Percentiles rank a stretch among this genome's conserved stretches.
These are phyloP conservation scores for Ceratobasidium sp. DNA, from an alignment of 1,284 basidiomycete species.

Conservation along the genomic window DNA sequence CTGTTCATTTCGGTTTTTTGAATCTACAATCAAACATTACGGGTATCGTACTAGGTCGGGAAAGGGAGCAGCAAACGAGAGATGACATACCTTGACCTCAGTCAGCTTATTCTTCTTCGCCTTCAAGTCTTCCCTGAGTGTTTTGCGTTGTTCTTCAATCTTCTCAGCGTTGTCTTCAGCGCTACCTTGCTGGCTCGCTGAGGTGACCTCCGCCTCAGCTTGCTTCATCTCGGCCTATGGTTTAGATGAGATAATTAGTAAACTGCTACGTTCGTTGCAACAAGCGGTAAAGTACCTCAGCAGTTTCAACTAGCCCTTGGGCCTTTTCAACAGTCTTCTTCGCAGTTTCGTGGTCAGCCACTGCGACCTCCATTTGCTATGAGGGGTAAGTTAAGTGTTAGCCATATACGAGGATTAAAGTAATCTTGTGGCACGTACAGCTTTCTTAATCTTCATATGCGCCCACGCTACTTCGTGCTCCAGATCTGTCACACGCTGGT, in stretches of 20 bases:
- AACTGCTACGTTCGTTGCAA: neutral
- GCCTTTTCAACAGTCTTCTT: constrained; percentile 52
- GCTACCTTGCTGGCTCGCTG: constrained; percentile 19
- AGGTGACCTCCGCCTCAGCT: constrained; percentile 43
- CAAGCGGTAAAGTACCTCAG: constrained; percentile 58
- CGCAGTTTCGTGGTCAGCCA: constrained; percentile 55
- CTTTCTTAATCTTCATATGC: constrained; percentile 79
- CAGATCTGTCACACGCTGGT: constrained; percentile 72
- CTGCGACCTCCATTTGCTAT: constrained; percentile 58
- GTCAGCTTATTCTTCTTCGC: constrained; percentile 60
- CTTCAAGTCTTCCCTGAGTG: constrained; percentile 60
- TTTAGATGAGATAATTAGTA: constrained; percentile 49
- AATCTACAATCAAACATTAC: neutral
- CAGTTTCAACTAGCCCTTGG: constrained; percentile 49
- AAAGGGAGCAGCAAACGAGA: too few species aligned
- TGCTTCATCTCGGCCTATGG: constrained; percentile 54
- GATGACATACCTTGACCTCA: constrained; percentile 60
- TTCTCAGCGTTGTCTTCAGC: constrained; percentile 56
- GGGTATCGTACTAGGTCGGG: neutral
- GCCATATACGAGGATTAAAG: neutral
- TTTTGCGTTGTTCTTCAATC: constrained; percentile 59
- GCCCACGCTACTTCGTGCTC: constrained; percentile 91
- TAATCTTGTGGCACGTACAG: constrained; percentile 55
- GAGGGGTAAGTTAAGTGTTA: neutral
- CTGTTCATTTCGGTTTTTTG: constrained; percentile 60